Base-by-base conservation (phyloP, 371 early-diverging fungal genomes). In the Coemansia sp. region DNA sequence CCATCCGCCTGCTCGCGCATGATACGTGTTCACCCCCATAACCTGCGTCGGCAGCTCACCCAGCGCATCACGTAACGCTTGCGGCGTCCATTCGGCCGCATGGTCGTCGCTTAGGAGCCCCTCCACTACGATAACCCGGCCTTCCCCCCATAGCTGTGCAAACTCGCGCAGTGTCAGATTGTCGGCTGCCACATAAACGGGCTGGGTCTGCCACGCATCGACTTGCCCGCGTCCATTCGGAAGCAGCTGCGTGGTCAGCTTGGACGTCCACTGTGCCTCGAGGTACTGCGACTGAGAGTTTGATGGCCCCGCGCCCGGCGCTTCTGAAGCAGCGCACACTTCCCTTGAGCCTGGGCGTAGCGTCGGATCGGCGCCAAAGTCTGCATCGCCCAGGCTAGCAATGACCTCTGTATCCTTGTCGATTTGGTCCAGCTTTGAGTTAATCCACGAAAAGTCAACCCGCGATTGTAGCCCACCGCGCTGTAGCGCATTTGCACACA, bases 361-460 rank as follows among this genome's bases (percentile, higher is more conserved):
- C 4, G 44, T 29, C 0, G 44, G 69, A 12, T 56, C 61, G 12
- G 32, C 58, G 26, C 58, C 57, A 58, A 61, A 69, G 26, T 69
- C 73, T 0, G 65, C 73, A 15, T 69, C 69, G n/a, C 69, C 73
- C 28, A 73, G 51, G 8, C 17, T 73, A 11, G 64, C 73, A 41
- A 73, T 69, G 26, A 69, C 39, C 26, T 64, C 36, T 1, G 73
- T 60, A 40, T 73, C 61, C 21, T 13, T 12, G 55, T 72, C 73
- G 13, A 72, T 60, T 12, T 39, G 17, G 32, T 72, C 73, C 21
- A 72, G 65, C 17, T 17, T 39, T 46, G 62, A 58, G 24, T 28
- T 48, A 8, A 54, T 40, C 72, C 72, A 71, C 55, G 68, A 49
- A 13, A 17, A 24, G 29, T 71, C 72, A n/a, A 49, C 58, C 19